These are phyloP conservation scores for Paramyrothecium sp. DNA, from an alignment of 2,329 filamentous ascomycete genomes.

Conservation along the genomic window DNA sequence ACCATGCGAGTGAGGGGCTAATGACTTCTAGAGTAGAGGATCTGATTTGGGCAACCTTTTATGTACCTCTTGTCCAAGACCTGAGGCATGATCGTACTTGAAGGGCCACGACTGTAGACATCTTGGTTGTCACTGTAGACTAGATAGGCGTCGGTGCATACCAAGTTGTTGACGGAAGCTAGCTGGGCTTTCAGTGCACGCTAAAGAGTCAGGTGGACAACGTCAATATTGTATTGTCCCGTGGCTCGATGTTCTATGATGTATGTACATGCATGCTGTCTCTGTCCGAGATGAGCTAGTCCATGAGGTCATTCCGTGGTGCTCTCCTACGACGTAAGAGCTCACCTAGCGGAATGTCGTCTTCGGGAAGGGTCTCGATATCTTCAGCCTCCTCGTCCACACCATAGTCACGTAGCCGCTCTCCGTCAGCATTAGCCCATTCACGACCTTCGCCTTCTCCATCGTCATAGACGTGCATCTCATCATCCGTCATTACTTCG, in stretches of 20 bases:
- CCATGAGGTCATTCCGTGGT: conserved; percentile 20
- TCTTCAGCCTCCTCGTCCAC: conserved; percentile 72
- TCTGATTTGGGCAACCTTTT: background rate
- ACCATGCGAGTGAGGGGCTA: too few relatives aligned
- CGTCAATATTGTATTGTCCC: too few relatives aligned
- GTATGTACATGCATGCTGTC: background rate
- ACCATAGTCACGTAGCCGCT: conserved; percentile 72
- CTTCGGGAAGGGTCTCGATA: conserved; percentile 23
- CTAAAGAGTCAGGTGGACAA: too few relatives aligned
- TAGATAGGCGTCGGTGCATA: too few relatives aligned
- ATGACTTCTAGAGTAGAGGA: too few relatives aligned
- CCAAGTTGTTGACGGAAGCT: too few relatives aligned
- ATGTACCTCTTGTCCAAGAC: conserved; percentile 21
- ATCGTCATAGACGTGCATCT: conserved; percentile 43
- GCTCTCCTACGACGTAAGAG: conserved; percentile 57
- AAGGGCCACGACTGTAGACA: conserved; percentile 13
- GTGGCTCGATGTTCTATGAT: background rate
- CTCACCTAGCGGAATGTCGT: conserved; percentile 66
- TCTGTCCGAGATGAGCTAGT: background rate
- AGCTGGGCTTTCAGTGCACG: too few relatives aligned
- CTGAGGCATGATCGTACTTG: conserved; percentile 21
- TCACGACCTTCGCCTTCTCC: conserved; percentile 48
- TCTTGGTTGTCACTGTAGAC: conserved; percentile 12
- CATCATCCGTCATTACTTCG: conserved; percentile 27
- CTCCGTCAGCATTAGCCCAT: conserved; percentile 76